Base-by-base conservation (phyloP, 31 red algal species). In the Asparagopsis taxiformis region DNA sequence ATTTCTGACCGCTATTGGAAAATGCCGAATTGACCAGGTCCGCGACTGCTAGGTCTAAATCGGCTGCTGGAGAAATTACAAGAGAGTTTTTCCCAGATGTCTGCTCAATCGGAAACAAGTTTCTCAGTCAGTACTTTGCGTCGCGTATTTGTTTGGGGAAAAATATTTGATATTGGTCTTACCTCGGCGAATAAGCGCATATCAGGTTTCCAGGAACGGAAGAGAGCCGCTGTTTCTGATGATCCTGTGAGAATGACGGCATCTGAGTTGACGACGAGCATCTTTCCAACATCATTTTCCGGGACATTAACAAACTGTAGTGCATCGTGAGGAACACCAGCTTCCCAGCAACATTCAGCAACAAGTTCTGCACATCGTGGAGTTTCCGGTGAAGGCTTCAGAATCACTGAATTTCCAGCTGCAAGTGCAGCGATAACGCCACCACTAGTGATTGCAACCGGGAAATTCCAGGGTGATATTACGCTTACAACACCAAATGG, bases 381-480 rank as follows among this genome's bases (percentile, higher is more conserved):
- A 17, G 74, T 63, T 38, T 41, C 60, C 9, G 77, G 69, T 19
- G 75, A 64, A 9, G 88, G 93, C 52, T 97, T 92, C 4, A 92
- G 55, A 38, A 97, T 68, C 13, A 88, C 72, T 2, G 81, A 61
- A 53, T 97, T 97, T 48, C 88, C 93, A 24, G 85, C 84, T 19
- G 78, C 87, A 0, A 91, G 31, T n/a, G 77, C 29, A 22, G 78
- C 15, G 31, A 76, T 44, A 22, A 76, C 78, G 7, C 69, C 77
- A 43, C 87, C 77, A n/a, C 30, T 31, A 37, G 82, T 32, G 41
- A 92, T 92, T 17, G 88, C 82, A 31, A 92, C 68, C 13, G 88
- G 93, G 68, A 97, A 92, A 51, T 97, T 97, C 64, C 90, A 97
- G 9, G 93, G 93, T 35, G 88, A 60, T 23, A 79, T 61, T 31